phyloP scores from a whole-genome alignment of 768 basidiomycete species.

The Strobilomyces confusus region DNA sequence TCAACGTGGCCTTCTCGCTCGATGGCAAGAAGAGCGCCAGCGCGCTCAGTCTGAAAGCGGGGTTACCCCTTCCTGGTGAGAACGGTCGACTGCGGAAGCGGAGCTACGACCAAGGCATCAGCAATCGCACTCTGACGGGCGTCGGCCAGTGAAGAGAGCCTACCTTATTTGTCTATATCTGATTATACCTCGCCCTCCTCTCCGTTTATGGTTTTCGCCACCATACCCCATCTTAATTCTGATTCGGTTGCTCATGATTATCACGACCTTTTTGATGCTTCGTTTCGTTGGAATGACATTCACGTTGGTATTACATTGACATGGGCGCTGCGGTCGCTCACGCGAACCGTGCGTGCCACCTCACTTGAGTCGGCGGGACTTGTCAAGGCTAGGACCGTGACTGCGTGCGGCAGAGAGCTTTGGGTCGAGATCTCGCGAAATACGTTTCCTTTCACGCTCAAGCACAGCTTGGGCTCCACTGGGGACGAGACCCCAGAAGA shows the following conservation, averaged over 20 bases:
- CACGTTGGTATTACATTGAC: neutral
- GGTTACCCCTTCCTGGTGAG: constrained; percentile 38
- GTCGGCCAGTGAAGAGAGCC: constrained; percentile 33
- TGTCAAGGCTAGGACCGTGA: too few species aligned
- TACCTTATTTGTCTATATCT: neutral
- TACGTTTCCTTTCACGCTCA: too few species aligned
- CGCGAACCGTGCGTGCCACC: neutral
- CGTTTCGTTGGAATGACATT: neutral
- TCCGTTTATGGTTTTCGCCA: neutral
- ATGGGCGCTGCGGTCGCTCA: neutral
- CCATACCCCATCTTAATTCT: constrained; percentile 3
- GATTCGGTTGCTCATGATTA: neutral
- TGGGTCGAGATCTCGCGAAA: too few species aligned
- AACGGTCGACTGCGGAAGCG: constrained; percentile 43
- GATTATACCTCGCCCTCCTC: constrained; percentile 1
- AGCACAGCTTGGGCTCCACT: too few species aligned
- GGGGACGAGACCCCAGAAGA: too few species aligned
- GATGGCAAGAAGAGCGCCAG: constrained; percentile 55
- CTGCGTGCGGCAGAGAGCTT: too few species aligned
- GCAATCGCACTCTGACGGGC: constrained; percentile 52
- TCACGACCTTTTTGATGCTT: neutral
- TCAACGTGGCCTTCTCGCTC: constrained; percentile 55
- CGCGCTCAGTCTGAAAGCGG: constrained; percentile 34
- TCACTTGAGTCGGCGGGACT: too few species aligned
- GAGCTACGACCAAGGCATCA: constrained; percentile 34